These are phyloP conservation scores for Hyphodiscus hymeniophilus DNA, from an alignment of 495 filamentous ascomycete species.

Conservation along the genomic window DNA sequence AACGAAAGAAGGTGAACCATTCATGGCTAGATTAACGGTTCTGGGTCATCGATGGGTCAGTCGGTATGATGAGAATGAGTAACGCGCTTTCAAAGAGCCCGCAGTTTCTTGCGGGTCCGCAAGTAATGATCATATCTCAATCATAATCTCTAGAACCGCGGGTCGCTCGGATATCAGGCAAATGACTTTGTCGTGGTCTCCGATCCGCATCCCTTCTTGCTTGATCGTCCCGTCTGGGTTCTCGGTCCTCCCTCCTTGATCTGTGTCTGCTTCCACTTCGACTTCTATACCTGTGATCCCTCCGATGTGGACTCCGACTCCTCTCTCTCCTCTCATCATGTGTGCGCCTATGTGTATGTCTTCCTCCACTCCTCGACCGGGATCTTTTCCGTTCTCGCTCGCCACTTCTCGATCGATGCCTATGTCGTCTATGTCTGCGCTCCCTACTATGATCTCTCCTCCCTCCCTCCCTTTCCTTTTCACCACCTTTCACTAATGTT, in stretches of 20 bases:
- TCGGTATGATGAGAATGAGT: too few relatives aligned
- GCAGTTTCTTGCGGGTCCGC: too few relatives aligned
- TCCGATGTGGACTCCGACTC: constrained; percentile 11
- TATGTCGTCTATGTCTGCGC: not conserved
- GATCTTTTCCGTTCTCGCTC: constrained; percentile 20
- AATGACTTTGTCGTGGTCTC: not conserved
- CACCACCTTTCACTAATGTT: constrained; percentile 11
- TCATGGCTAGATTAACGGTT: too few relatives aligned
- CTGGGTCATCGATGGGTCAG: too few relatives aligned
- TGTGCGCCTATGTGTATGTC: constrained; percentile 10
- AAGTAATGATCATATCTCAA: too few relatives aligned
- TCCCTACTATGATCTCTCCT: constrained; percentile 7
- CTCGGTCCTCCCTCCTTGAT: constrained; percentile 9
- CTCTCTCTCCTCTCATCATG: constrained; percentile 10
- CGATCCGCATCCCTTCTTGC: constrained; percentile 1
- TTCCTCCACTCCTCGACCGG: constrained; percentile 17
- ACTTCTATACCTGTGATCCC: constrained; percentile 13
- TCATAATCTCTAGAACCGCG: too few relatives aligned
- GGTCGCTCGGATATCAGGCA: not conserved
- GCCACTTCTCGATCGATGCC: constrained; percentile 20
- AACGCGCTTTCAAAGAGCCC: too few relatives aligned
- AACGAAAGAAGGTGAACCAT: too few relatives aligned
- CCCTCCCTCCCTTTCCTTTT: constrained; percentile 2
- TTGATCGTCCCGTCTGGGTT: constrained; percentile 2
- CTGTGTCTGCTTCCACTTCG: constrained; percentile 10